Evolutionary conservation across 139 green algal species (phyloP).

Genomic region (Tetraselmis striata): DNA sequence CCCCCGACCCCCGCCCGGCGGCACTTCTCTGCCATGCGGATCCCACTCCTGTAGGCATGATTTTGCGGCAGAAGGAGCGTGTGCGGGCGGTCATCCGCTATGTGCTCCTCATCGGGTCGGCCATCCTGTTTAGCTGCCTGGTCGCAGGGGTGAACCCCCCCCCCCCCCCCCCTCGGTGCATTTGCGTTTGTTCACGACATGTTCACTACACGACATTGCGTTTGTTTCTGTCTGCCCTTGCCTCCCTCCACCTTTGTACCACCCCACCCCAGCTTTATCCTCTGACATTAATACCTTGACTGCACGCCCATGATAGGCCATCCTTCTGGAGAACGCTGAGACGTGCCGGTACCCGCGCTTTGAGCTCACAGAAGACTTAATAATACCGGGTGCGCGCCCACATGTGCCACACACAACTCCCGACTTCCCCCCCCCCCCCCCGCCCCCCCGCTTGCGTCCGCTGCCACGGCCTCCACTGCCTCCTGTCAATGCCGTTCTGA

Average conservation of each 20-base stretch:
- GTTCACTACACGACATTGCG: too few species aligned
- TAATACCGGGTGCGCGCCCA: not conserved
- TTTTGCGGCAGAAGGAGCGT: not conserved
- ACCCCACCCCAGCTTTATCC: too few species aligned
- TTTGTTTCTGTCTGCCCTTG: too few species aligned
- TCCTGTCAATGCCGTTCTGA: too few species aligned
- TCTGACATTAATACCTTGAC: too few species aligned
- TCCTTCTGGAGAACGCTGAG: not conserved
- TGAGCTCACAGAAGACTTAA: not conserved
- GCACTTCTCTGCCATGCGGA: too few species aligned
- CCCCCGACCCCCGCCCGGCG: too few species aligned
- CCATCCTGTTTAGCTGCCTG: not conserved
- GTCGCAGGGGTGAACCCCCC: not conserved
- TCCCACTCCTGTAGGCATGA: too few species aligned
- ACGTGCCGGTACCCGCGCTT: not conserved
- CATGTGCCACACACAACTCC: not conserved
- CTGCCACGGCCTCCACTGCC: not conserved
- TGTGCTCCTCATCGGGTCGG: not conserved
- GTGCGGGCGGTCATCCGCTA: not conserved
- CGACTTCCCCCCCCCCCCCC: not conserved
- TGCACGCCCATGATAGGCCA: not conserved
- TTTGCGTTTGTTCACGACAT: too few species aligned
- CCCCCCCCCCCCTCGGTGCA: not conserved
- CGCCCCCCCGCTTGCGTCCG: not conserved
- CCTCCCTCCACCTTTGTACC: too few species aligned